Evolutionary conservation across 2,329 filamentous ascomycete species (phyloP).

Genomic region (Nigrospora sphaerica): DNA sequence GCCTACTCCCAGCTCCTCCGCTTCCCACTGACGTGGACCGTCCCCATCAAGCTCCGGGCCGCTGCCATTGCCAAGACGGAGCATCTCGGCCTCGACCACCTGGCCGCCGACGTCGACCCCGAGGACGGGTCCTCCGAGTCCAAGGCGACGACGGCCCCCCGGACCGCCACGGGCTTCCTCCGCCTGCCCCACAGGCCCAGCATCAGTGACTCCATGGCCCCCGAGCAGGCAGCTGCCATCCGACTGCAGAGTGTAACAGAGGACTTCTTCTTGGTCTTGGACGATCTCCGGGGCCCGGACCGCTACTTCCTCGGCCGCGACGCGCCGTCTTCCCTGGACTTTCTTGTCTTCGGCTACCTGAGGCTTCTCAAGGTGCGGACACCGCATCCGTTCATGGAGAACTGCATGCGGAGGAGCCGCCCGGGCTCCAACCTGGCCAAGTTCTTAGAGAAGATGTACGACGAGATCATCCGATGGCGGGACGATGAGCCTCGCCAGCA

Average conservation of each 20-base stretch:
- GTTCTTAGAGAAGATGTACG: slow-evolving; percentile 12
- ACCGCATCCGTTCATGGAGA: slow-evolving; percentile 35
- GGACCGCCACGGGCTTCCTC: slow-evolving; percentile 24
- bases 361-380: slow-evolving; percentile 57
- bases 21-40: slow-evolving; percentile 83
- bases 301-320: slow-evolving; percentile 41
- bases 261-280: slow-evolving; percentile 65
- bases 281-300: slow-evolving; percentile 51
- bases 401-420: slow-evolving; percentile 15
- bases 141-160: slow-evolving; percentile 26
- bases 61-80: slow-evolving; percentile 64
- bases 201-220: slow-evolving; percentile 42
- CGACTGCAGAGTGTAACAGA: slow-evolving; percentile 65
- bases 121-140: slow-evolving; percentile 21
- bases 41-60: slow-evolving; percentile 66
- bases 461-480: background rate
- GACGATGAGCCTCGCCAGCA: background rate
- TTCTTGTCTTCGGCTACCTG: slow-evolving; percentile 73
- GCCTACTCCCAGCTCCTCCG: slow-evolving; percentile 74
- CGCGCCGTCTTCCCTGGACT: slow-evolving; percentile 62
- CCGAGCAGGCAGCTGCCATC: slow-evolving; percentile 68
- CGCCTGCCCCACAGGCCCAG: slow-evolving; percentile 21
- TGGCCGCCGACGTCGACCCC: slow-evolving; percentile 52
- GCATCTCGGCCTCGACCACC: slow-evolving; percentile 59
- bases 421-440: slow-evolving; percentile 12